Evolutionary conservation across 768 basidiomycete genomes (phyloP).

Genomic region (Mycena vulgaris): DNA sequence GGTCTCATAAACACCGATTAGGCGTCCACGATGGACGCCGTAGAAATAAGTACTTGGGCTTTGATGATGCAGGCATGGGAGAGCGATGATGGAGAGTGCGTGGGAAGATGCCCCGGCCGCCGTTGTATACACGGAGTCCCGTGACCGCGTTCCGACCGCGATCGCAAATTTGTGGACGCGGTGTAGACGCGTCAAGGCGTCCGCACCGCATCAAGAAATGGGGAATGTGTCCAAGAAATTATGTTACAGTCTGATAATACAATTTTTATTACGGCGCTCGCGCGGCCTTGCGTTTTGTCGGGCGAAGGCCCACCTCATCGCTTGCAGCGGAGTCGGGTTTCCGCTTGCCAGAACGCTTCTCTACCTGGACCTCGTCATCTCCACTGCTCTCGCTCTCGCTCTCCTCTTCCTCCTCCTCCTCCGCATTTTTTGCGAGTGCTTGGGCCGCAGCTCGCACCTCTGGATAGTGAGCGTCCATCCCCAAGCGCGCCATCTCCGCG

Average conservation of each 20-base stretch:
- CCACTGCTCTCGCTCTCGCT: slow-evolving; percentile 29
- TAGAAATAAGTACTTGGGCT: slow-evolving; percentile 1
- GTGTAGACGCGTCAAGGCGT: slow-evolving; percentile 4
- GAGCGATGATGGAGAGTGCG: background rate
- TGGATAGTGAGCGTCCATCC: slow-evolving; percentile 33
- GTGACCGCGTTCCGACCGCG: slow-evolving; percentile 8
- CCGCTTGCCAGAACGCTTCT: slow-evolving; percentile 28
- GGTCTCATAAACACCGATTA: slow-evolving; percentile 1
- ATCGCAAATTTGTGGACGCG: background rate
- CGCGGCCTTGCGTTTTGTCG: slow-evolving; percentile 26
- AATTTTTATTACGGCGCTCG: background rate
- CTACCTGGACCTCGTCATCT: slow-evolving; percentile 16
- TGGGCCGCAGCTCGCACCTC: slow-evolving; percentile 31
- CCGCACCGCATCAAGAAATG: background rate
- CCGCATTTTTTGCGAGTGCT: slow-evolving; percentile 1
- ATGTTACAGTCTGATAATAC: slow-evolving; percentile 1
- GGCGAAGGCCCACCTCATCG: slow-evolving; percentile 11
- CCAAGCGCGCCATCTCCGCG: slow-evolving; percentile 32
- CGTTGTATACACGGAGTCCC: background rate
- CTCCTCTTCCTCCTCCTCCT: slow-evolving; percentile 33
- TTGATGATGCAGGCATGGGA: background rate
- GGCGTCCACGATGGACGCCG: background rate
- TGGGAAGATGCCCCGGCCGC: background rate
- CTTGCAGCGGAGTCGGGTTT: slow-evolving; percentile 17
- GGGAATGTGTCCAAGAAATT: background rate